Base-by-base conservation (phyloP, 2,329 filamentous ascomycete species). In the Fusarium equiseti region DNA sequence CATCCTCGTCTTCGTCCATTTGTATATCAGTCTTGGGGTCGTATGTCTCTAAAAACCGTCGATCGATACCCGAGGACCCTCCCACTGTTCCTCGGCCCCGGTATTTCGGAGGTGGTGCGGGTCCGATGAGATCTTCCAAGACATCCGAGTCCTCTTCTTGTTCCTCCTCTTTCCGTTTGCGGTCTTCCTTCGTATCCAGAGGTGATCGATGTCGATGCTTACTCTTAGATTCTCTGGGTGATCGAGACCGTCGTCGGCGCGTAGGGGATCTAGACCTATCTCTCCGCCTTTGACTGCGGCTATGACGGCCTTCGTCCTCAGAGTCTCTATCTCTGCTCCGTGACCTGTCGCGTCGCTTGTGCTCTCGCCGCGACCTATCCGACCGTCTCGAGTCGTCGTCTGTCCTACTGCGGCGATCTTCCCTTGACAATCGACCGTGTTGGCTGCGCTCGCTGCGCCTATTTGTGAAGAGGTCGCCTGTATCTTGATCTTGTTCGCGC, bases 121-220 rank as follows among this genome's bases (percentile, higher is more conserved):
- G 94, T 0, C 94, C 95, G 35, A 97, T 90, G 22, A 95, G 82
- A 6, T 91, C 89, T 60, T 94, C 90, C 6, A 94, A 81, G 2
- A 92, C 90, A 77, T 97, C 93, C 0, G 92, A 94, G 42, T 77
- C 75, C 8, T 77, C 68, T 27, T 70, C 61, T 7, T 64, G 29
- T 31, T 53, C 51, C 18, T 64, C 58, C 10, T 64, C 44, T 31
- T 63, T 75, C 48, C 56, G 44, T 55, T 73, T 73, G 26, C 58
- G 61, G 56, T 52, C 38, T 44, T 72, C 52, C 10, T 60, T 70
- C 46, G 63, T 55, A 15, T 65, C 48, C 51, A 72, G 31, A 26
- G 74, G 73, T 18, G 78, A 81, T 27, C 79, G 77, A 58, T 81
- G 72, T 35, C 79, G 78, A 61, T 81, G 78, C 40, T 71, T 79